A percentile compares a stretch with the other conserved stretches of the same genome.
Evolutionary conservation across 2,329 filamentous ascomycete genomes (phyloP).

Genomic region (Sarocladium brachiariae): DNA sequence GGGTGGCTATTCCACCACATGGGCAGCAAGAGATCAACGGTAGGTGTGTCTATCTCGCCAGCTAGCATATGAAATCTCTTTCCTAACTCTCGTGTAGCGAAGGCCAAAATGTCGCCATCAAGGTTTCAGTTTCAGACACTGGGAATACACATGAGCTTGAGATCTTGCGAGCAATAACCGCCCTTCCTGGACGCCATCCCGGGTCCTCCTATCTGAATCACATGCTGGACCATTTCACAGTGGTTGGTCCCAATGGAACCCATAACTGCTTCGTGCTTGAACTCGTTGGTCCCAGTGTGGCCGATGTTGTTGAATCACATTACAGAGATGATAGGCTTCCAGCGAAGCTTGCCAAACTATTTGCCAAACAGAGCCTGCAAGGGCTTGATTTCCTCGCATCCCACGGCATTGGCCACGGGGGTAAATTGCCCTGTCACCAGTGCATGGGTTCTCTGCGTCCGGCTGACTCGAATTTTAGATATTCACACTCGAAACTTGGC

Average conservation of each 20-base stretch:
- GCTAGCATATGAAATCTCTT: background rate
- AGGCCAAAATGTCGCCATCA: conserved; percentile 15
- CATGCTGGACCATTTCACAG: conserved; percentile 17
- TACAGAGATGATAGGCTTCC: conserved; percentile 13
- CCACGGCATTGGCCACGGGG: conserved; percentile 16
- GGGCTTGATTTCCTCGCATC: conserved; percentile 13
- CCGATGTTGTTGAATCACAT: conserved; percentile 11
- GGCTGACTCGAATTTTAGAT: conserved; percentile 12
- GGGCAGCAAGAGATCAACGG: conserved; percentile 31
- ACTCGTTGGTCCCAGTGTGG: conserved; percentile 21
- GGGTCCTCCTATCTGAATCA: background rate
- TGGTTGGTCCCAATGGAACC: conserved; percentile 22
- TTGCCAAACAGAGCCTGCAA: conserved; percentile 13
- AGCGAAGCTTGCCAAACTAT: conserved; percentile 4
- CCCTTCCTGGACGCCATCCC: background rate
- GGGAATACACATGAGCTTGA: conserved; percentile 1
- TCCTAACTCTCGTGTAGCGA: conserved; percentile 1
- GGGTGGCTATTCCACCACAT: conserved; percentile 37
- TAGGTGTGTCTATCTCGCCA: background rate
- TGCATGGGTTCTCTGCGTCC: background rate
- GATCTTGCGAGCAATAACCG: conserved; percentile 3
- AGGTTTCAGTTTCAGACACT: conserved; percentile 11
- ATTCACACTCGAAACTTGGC: conserved; percentile 16
- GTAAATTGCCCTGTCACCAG: conserved; percentile 9
- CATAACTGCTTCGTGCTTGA: conserved; percentile 25